Base-by-base conservation (phyloP, 1,284 basidiomycete genomes). In the Papiliotrema laurentii region DNA sequence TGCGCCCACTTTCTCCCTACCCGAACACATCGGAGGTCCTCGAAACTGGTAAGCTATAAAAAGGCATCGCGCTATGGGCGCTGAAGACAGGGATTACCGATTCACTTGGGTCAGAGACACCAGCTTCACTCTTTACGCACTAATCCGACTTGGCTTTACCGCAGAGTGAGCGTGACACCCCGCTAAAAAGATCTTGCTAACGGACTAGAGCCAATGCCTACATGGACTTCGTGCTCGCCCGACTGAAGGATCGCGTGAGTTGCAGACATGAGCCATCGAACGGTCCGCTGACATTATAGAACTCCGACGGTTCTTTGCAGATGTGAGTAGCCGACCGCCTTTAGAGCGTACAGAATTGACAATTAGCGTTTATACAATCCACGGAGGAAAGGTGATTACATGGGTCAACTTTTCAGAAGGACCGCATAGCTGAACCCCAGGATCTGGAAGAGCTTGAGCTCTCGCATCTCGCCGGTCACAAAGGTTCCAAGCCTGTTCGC, bases 1-100 rank as follows among this genome's bases (percentile, higher is more conserved):
- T 0, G 90, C 88, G 53, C 90, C 92, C 0, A 96, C 91, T 0
- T 96, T 97, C 73, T 88, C 86, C 56, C 76, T 97, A 10, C 91
- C 91, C 0, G 92, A 96, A 67, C 86, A 83, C 58, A 87, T 94
- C 30, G 89, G 89, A 0, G 90, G 89, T 1, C 83, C 82, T 0
- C 77, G 89, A 43, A 92, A 93, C 65, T 93, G 89, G 87, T 66
- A 39, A 25, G 58, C 49, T 28, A 1, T 4, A 19, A 5, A 14
- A 5, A 30, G 21, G 16, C 26, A 31, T 7, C 40, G 11, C 21
- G 14, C n/a, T 5, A 19, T 19, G 4, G 30, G 13, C 7, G 5
- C 21, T 24, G 24, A 14, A 19, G 7, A 14, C 13, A 63, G 60
- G 61, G 70, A 74, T 54, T 71, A 71, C 49, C 64, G 69, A 4